These are phyloP conservation scores for Epichloe scottii DNA, from an alignment of 2,329 filamentous ascomycete species.

Conservation along the genomic window DNA sequence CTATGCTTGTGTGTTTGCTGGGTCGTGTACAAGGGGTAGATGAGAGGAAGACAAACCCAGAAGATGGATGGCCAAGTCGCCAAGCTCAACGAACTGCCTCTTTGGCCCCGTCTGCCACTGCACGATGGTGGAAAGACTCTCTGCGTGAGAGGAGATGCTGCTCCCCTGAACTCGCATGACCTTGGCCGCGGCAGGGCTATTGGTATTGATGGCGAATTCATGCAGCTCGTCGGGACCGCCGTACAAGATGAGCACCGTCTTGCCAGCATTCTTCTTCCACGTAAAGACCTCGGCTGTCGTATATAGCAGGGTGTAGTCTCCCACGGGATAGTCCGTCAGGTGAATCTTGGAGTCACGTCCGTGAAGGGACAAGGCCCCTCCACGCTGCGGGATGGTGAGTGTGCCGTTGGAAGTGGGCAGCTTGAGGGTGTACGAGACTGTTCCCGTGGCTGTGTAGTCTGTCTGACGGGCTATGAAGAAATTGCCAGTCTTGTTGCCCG, in stretches of 20 bases:
- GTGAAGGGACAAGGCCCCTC: conserved; percentile 41
- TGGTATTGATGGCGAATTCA: conserved; percentile 42
- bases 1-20: background rate
- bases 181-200: conserved; percentile 8
- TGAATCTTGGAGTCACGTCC: conserved; percentile 57
- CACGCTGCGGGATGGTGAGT: conserved; percentile 46
- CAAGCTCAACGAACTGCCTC: conserved; percentile 20
- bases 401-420: conserved; percentile 46
- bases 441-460: conserved; percentile 45
- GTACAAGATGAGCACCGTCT: conserved; percentile 51
- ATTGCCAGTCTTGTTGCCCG: conserved; percentile 36
- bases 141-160: conserved; percentile 13
- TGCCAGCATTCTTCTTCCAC: conserved; percentile 49
- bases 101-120: conserved; percentile 19
- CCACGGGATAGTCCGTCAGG: conserved; percentile 53
- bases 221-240: conserved; percentile 49
- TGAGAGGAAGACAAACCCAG: conserved; percentile 14
- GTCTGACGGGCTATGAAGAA: conserved; percentile 59
- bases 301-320: conserved; percentile 47
- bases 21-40: no score
- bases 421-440: conserved; percentile 50
- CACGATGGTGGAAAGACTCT: conserved; percentile 13
- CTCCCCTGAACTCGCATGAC: conserved; percentile 14
- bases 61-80: conserved; percentile 30
- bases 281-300: conserved; percentile 60